Evolutionary conservation across 768 basidiomycete genomes (phyloP).

Genomic region (Filobasidium wieringae): DNA sequence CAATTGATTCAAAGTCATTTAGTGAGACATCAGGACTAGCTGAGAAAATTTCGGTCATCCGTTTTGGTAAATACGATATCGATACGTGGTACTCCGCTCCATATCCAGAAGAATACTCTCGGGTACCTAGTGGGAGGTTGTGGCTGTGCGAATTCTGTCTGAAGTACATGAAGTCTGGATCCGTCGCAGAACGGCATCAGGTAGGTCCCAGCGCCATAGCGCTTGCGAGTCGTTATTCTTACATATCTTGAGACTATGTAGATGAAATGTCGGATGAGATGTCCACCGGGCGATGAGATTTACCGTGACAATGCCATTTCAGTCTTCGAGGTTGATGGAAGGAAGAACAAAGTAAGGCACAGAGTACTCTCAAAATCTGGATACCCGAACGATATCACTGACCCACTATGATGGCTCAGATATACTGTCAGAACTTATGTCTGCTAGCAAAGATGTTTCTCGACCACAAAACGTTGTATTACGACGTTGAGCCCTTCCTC

Average conservation of each 20-base stretch:
- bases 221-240: background rate
- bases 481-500: constrained; percentile 97
- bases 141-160: constrained; percentile 98
- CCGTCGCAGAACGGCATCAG: constrained; percentile 70
- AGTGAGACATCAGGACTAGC: too few species aligned
- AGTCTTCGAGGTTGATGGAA: constrained; percentile 94
- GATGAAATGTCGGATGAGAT: constrained; percentile 88
- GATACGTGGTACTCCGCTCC: constrained; percentile 99
- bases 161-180: constrained; percentile 93
- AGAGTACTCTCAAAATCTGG: background rate
- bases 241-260: constrained; percentile 34
- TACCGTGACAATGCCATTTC: constrained; percentile 80
- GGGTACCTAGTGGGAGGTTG: constrained; percentile 76
- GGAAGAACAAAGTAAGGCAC: constrained; percentile 74
- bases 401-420: constrained; percentile 44
- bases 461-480: constrained; percentile 98
- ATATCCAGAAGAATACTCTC: constrained; percentile 92
- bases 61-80: constrained; percentile 83
- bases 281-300: constrained; percentile 97
- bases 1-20: too few species aligned
- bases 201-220: constrained; percentile 44
- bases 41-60: constrained; percentile 63
- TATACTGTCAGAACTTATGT: constrained; percentile 98
- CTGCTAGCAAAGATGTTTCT: constrained; percentile 94
- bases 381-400: background rate